Conservation (phyloP, 805 yeast genomes). For the Isabelozyma rhagii region DNA sequence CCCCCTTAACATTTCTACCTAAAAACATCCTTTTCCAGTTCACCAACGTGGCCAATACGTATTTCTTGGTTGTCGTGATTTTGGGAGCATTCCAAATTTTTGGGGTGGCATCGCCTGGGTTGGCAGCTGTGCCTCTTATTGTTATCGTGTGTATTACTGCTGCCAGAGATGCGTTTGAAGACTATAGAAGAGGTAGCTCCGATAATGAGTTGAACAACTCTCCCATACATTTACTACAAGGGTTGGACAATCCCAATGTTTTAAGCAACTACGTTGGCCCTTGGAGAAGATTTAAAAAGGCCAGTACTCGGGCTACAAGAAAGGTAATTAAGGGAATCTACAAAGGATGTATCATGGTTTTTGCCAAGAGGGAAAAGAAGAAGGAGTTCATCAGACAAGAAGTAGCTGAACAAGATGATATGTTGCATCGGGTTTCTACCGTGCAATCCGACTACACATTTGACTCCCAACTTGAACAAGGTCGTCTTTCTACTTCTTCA, state of each 20-base stretch:
- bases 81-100: conserved; percentile 62
- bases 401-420: conserved; percentile 20
- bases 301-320: conserved; percentile 34
- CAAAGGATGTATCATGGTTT: conserved; percentile 17
- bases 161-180: conserved; percentile 75
- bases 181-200: conserved; percentile 58
- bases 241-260: conserved; percentile 58
- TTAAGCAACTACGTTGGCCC: conserved; percentile 48
- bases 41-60: conserved; percentile 57
- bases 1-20: conserved; percentile 56
- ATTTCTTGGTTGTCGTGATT: conserved; percentile 53
- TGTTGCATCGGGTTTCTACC: conserved; percentile 36
- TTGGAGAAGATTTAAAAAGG: conserved; percentile 72
- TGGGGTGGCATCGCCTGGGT: conserved; percentile 70
- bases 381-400: conserved; percentile 23
- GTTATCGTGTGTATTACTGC: conserved; percentile 77
- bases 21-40: conserved; percentile 54
- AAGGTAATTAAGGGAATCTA: conserved; percentile 14
- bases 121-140: conserved; percentile 77
- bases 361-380: conserved; percentile 22
- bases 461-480: background rate
- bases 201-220: conserved; percentile 71
- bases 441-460: conserved; percentile 30
- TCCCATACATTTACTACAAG: conserved; percentile 53
- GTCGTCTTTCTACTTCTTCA: background rate